A percentile compares a stretch with the other conserved stretches of the same genome.
Conservation (phyloP, 148 eudicot species). For the Hydrangea macrophylla region DNA sequence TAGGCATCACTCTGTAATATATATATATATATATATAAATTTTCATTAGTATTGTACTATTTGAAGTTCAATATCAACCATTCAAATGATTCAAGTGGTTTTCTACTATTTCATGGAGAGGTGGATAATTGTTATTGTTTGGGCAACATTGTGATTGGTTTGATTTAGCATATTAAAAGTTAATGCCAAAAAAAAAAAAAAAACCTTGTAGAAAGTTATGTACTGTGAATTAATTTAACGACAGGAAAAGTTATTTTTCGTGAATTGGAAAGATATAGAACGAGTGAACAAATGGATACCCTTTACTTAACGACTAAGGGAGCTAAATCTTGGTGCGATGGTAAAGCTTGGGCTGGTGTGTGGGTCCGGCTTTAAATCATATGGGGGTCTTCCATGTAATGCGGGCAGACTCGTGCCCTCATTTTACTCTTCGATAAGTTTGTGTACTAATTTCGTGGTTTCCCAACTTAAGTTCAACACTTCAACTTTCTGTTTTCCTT, state of each 20-base stretch:
- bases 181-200: neutral
- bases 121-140: neutral
- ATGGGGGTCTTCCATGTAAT: neutral
- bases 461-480: neutral
- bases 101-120: neutral
- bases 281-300: neutral
- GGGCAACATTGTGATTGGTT: neutral
- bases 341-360: neutral
- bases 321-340: neutral
- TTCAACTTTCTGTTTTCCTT: neutral
- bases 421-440: neutral
- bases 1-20: constrained; percentile 12
- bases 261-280: neutral
- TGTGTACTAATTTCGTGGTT: neutral
- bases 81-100: neutral
- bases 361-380: too few species aligned
- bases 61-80: neutral
- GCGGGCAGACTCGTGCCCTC: neutral
- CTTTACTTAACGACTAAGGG: neutral
- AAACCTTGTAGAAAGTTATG: neutral
- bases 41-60: neutral
- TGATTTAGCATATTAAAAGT: neutral
- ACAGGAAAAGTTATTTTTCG: neutral
- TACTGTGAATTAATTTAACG: neutral
- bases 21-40: neutral